These are phyloP conservation scores for Musa itinerans DNA, from an alignment of 176 grass and related monocot species.

Conservation along the genomic window DNA sequence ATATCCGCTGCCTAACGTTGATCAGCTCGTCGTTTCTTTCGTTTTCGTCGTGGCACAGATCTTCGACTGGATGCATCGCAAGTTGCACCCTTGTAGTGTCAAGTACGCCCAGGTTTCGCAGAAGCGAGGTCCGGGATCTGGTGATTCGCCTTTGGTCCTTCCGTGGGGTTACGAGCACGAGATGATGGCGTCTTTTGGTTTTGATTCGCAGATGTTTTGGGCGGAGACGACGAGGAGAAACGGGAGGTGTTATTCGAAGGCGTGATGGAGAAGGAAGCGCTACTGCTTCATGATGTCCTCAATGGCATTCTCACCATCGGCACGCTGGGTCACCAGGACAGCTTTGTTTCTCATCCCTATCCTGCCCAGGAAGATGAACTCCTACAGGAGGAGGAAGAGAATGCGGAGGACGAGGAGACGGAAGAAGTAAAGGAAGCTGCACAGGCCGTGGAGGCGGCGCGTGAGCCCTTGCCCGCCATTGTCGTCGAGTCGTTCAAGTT, in stretches of 20 bases:
- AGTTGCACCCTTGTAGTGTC: conserved; percentile 42
- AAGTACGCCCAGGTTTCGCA: conserved; percentile 51
- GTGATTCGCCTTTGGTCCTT: neutral
- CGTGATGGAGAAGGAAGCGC: conserved; percentile 53
- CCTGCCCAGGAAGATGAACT: conserved; percentile 28
- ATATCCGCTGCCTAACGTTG: neutral
- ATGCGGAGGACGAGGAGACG: conserved; percentile 28
- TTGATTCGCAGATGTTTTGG: too few species aligned
- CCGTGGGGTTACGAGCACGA: neutral
- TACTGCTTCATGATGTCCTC: conserved; percentile 79
- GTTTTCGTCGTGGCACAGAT: conserved; percentile 22
- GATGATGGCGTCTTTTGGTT: neutral
- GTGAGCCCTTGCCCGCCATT: conserved; percentile 16
- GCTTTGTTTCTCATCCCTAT: conserved; percentile 29
- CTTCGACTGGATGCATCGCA: conserved; percentile 68
- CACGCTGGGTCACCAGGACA: conserved; percentile 54
- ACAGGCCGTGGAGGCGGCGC: conserved; percentile 14
- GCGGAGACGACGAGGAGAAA: conserved; percentile 6
- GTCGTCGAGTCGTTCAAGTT: conserved; percentile 9
- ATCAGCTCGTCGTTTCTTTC: neutral
- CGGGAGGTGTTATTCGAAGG: conserved; percentile 28
- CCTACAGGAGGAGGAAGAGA: conserved; percentile 15
- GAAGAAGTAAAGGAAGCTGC: conserved; percentile 11
- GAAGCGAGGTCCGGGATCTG: conserved; percentile 31
- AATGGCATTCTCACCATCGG: conserved; percentile 78